These are phyloP conservation scores for Coniella vitis DNA, from an alignment of 2,329 filamentous ascomycete species.

Conservation along the genomic window DNA sequence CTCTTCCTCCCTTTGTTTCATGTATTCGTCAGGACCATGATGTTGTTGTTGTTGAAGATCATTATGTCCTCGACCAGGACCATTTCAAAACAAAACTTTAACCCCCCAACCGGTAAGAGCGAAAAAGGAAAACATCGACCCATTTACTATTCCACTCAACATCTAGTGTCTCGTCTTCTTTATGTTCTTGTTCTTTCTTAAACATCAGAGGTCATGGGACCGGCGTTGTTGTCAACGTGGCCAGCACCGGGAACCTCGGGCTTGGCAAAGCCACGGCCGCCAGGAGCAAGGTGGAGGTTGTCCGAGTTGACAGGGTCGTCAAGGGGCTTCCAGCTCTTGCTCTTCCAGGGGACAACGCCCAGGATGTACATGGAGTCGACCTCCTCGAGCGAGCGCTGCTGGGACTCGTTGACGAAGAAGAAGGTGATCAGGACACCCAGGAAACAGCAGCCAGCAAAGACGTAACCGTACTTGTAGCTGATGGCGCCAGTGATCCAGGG, in stretches of 20 bases:
- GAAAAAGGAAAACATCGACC: not conserved
- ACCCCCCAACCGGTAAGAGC: too few species aligned
- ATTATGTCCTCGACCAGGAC: too few species aligned
- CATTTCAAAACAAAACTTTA: too few species aligned
- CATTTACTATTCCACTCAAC: not conserved
- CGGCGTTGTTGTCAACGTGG: constrained; percentile 7
- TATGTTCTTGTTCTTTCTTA: not conserved
- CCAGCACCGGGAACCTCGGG: constrained; percentile 8
- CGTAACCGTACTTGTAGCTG: constrained; percentile 55
- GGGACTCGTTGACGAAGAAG: constrained; percentile 60
- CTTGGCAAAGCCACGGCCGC: constrained; percentile 13
- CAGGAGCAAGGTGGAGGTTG: constrained; percentile 13
- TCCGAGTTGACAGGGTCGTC: constrained; percentile 14
- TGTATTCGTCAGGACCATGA: too few species aligned
- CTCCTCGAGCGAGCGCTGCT: constrained; percentile 57
- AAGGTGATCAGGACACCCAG: constrained; percentile 52
- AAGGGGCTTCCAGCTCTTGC: constrained; percentile 34
- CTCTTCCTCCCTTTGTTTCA: too few species aligned
- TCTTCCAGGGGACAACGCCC: constrained; percentile 51
- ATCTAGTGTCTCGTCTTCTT: not conserved
- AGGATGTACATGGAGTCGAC: constrained; percentile 60
- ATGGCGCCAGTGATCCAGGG: constrained; percentile 59
- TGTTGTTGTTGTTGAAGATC: too few species aligned
- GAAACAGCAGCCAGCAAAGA: constrained; percentile 58
- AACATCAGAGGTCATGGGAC: constrained; percentile 6